Percentiles rank a stretch among this genome's conserved stretches.
Conservation (phyloP, 2,329 filamentous ascomycete genomes). For the Hymenoscyphus repandus region DNA sequence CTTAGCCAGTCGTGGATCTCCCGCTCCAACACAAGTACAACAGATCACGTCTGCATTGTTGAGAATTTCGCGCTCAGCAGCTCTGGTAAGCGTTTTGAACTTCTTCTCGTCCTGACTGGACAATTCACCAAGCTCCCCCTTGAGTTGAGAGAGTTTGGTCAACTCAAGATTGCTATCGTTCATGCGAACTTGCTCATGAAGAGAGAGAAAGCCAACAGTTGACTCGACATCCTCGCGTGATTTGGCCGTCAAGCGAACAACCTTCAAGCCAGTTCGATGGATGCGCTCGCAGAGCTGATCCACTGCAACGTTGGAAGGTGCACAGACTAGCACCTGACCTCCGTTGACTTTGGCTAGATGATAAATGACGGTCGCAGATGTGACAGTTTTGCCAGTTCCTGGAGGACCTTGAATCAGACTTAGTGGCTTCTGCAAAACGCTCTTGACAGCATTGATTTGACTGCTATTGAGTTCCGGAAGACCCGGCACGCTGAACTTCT, state of each 20-base stretch:
- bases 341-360: conserved; percentile 93
- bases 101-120: conserved; percentile 98
- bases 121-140: conserved; percentile 84
- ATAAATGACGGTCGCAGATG: conserved; percentile 97
- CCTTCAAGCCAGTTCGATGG: conserved; percentile 89
- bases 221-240: conserved; percentile 98
- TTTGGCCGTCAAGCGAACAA: conserved; percentile 96
- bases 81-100: conserved; percentile 90
- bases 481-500: conserved; percentile 93
- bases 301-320: conserved; percentile 96
- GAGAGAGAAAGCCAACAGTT: conserved; percentile 89
- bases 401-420: conserved; percentile 96
- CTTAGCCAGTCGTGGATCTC: conserved; percentile 89
- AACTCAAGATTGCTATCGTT: conserved; percentile 95
- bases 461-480: conserved; percentile 92
- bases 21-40: conserved; percentile 96
- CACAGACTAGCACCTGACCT: conserved; percentile 91
- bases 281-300: conserved; percentile 98
- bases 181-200: conserved; percentile 96
- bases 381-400: conserved; percentile 97
- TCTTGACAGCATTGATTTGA: conserved; percentile 94
- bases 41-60: conserved; percentile 96
- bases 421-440: conserved; percentile 85
- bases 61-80: conserved; percentile 90
- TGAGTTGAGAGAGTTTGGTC: conserved; percentile 86